Evolutionary conservation across 192 early-diverging fungal genomes (phyloP), one percentile per base, ranked within the genome.

Genomic region (Umbelopsis sp.): DNA sequence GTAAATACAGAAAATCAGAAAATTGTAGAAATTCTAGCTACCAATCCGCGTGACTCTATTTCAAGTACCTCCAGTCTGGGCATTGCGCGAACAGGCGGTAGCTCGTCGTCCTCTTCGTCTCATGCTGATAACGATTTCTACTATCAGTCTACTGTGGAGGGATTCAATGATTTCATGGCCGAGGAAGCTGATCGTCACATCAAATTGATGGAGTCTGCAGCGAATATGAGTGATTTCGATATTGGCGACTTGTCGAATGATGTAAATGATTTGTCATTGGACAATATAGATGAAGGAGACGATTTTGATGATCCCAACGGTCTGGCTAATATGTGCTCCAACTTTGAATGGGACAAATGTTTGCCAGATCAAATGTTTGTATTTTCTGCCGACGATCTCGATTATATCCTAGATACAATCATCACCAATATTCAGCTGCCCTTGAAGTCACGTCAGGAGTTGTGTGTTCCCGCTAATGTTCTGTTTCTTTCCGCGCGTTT

Each of bases 281-380:
- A 61, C 18, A 61, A 61, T 12, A 61, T 61, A 12, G 33, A 61
- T 35, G 55, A 61, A 61, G 55, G 30, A 18, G 55, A 61, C 27
- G 55, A 61, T 15, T 22, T 35, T 61, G 55, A 61, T n/a, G 55
- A 61, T 35, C 55, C 55, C 18, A 61, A 61, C 3, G 55, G 27
- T 1, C 55, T 30, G 33, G 33, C 33, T 30, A 61, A 61, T 35
- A 33, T 61, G 55, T 61, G 55, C 30, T 35, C 55, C 55, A 30
- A 70, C 25, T 78, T 78, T 55, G 64, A 73, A 27, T 98, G 94
- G 94, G 86, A 91, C 51, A 82, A 76, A 16, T 93, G 94, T 78
- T 80, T 87, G 72, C 89, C 89, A 15, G 92, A 95, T 81, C 95
- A 98, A 77, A 98, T 98, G 97, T 91, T 94, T 83, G 95, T 97